These are phyloP conservation scores for Collybiopsis confluens DNA, from an alignment of 768 basidiomycete genomes.

Conservation along the genomic window DNA sequence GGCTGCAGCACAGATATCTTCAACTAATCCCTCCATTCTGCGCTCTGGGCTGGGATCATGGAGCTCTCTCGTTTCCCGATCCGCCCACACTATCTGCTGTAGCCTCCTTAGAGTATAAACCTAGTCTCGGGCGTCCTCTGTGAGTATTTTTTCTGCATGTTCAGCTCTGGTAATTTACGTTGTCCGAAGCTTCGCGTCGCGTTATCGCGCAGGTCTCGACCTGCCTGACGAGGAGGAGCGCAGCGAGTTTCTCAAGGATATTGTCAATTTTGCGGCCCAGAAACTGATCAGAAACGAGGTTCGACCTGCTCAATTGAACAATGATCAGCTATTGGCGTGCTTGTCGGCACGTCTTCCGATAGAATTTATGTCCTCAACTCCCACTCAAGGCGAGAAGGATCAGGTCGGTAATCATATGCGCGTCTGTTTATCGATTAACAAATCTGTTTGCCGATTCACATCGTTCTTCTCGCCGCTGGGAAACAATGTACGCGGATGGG, in stretches of 20 bases:
- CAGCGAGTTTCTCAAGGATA: not conserved
- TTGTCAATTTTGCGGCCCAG: not conserved
- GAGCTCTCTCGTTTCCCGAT: not conserved
- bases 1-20: not conserved
- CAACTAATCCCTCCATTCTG: not conserved
- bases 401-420: not conserved
- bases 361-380: not conserved
- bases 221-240: not conserved
- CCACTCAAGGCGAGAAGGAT: not conserved
- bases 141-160: not conserved
- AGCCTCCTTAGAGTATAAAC: not conserved
- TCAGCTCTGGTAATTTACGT: not conserved
- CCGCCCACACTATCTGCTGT: not conserved
- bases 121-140: not conserved
- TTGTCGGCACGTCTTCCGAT: no score
- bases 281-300: not conserved
- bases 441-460: not conserved
- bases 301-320: not conserved
- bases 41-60: not conserved
- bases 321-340: not conserved
- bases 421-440: no score
- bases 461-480: not conserved
- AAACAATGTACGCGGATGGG: not conserved
- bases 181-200: not conserved
- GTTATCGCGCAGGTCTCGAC: not conserved